Conservation (phyloP, 2,329 filamentous ascomycete species). For the Arthrobotrys musiformis region DNA sequence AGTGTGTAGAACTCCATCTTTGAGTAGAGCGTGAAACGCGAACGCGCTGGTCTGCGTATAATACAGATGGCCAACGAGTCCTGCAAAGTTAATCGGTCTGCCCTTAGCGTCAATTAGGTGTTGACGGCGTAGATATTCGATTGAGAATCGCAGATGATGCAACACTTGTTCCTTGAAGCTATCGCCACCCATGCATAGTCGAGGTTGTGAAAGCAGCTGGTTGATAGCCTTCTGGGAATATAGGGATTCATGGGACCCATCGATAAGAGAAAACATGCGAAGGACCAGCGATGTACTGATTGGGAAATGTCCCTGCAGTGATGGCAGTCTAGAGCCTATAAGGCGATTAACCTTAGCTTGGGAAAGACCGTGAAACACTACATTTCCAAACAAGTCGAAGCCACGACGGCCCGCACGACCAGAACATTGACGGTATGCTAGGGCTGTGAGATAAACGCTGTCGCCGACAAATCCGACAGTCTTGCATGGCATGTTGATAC, state of each 20-base stretch:
- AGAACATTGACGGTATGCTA: slow-evolving; percentile 80
- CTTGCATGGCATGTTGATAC: slow-evolving; percentile 86
- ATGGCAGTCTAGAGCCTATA: slow-evolving; percentile 77
- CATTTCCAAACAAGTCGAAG: slow-evolving; percentile 82
- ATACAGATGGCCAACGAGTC: slow-evolving; percentile 77
- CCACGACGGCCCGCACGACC: slow-evolving; percentile 82
- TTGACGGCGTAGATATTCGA: slow-evolving; percentile 79
- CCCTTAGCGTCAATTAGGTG: slow-evolving; percentile 72
- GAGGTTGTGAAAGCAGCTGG: slow-evolving; percentile 75
- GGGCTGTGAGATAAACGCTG: slow-evolving; percentile 76
- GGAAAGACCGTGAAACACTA: slow-evolving; percentile 77
- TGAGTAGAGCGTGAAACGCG: slow-evolving; percentile 79
- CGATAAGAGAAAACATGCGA: slow-evolving; percentile 73
- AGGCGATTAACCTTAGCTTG: slow-evolving; percentile 73
- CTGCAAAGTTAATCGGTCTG: slow-evolving; percentile 76
- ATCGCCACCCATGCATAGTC: slow-evolving; percentile 76
- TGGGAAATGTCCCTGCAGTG: slow-evolving; percentile 80
- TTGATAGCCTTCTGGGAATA: slow-evolving; percentile 73
- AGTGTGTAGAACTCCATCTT: slow-evolving; percentile 75
- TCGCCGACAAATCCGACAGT: slow-evolving; percentile 82
- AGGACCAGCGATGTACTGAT: slow-evolving; percentile 79
- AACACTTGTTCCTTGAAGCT: slow-evolving; percentile 75
- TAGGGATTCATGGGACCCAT: slow-evolving; percentile 72
- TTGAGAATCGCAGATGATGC: slow-evolving; percentile 81
- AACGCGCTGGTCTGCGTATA: slow-evolving; percentile 80